Percentiles rank a stretch among this genome's conserved stretches.
Conservation (phyloP, 176 grass and related monocot genomes). For the Urochloa ruziziensis region DNA sequence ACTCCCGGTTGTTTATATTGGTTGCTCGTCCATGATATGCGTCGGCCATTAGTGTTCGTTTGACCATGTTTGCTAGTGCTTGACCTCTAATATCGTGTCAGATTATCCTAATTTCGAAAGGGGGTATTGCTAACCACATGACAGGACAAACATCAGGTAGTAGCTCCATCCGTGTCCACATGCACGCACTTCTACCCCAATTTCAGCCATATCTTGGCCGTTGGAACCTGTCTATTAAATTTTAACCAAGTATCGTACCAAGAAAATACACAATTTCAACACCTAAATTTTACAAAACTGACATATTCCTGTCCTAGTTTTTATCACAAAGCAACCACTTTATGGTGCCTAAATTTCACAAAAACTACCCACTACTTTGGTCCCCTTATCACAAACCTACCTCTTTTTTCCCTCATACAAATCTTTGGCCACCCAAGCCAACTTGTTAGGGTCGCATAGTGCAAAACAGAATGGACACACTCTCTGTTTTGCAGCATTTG, state of each 20-base stretch:
- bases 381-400: neutral
- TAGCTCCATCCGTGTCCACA: neutral
- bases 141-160: conserved; percentile 14
- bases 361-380: neutral
- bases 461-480: neutral
- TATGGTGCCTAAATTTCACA: neutral
- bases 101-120: neutral
- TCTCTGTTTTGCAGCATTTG: neutral
- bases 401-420: neutral
- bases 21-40: neutral
- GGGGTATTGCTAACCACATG: neutral
- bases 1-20: neutral
- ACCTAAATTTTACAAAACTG: neutral
- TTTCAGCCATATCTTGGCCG: neutral
- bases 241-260: neutral
- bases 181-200: neutral
- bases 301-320: neutral
- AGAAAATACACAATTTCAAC: neutral
- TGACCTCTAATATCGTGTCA: conserved; percentile 37
- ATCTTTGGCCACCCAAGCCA: neutral
- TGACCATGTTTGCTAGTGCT: conserved; percentile 41
- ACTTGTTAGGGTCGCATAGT: neutral
- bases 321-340: neutral
- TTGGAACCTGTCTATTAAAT: neutral
- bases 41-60: conserved; percentile 21